A percentile compares a stretch with the other conserved stretches of the same genome.
phyloP scores from a whole-genome alignment of 139 green algal genomes.

The Chlorella ohadii region DNA sequence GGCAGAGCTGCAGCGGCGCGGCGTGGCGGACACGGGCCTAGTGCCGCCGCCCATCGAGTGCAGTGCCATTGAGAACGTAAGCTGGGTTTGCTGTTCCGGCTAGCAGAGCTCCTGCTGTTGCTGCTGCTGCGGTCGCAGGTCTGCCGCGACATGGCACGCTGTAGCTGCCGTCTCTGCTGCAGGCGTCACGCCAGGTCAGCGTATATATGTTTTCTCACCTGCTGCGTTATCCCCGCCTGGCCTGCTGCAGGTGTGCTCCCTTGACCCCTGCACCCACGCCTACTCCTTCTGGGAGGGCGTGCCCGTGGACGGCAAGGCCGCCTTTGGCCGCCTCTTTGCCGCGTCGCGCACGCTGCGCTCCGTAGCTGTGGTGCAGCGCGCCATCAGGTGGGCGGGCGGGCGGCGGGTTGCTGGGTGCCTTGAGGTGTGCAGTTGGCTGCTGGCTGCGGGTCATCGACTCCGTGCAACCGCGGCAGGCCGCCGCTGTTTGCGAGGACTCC shows the following conservation, averaged over 20 bases:
- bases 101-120: no score
- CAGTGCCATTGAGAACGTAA: constrained; percentile 72
- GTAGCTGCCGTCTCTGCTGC: no score
- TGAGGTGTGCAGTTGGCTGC: no score
- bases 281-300: constrained; percentile 97
- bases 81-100: neutral
- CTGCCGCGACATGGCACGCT: no score
- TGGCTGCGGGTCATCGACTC: no score
- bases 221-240: neutral
- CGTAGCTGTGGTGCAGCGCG: constrained; percentile 88
- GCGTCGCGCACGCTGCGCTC: constrained; percentile 58
- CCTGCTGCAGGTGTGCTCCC: constrained; percentile 53
- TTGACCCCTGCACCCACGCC: constrained; percentile 85
- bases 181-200: no score
- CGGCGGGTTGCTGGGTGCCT: no score
- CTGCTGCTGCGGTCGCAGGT: neutral
- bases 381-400: constrained; percentile 56
- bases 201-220: no score
- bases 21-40: neutral
- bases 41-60: constrained; percentile 64
- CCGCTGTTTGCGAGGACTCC: no score
- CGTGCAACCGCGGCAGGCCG: no score
- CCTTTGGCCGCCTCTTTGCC: constrained; percentile 85
- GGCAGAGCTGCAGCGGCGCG: constrained; percentile 43
- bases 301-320: constrained; percentile 67